A percentile compares a stretch with the other conserved stretches of the same genome.
Conservation (phyloP, 805 yeast species). For the Pichia rugopelliculosa region DNA sequence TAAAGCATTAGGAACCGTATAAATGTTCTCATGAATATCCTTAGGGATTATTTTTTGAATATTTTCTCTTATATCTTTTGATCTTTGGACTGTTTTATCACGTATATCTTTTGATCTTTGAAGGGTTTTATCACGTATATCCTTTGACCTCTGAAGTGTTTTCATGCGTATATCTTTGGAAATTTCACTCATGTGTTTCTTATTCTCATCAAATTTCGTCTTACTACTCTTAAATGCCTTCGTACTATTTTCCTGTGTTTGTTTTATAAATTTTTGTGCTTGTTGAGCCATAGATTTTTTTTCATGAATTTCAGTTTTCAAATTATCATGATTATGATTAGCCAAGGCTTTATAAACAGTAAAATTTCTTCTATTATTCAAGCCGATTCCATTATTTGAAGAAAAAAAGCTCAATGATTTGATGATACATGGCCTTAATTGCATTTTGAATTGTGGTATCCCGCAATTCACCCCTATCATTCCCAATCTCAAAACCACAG, state of each 20-base stretch:
- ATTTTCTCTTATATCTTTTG: constrained; percentile 20
- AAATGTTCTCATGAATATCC: constrained; percentile 49
- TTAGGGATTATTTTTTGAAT: constrained; percentile 26
- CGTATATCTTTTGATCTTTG: constrained; percentile 15
- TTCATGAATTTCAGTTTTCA: background rate
- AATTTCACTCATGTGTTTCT: constrained; percentile 4
- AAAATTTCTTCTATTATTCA: background rate
- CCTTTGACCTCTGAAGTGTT: constrained; percentile 16
- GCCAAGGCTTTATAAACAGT: background rate
- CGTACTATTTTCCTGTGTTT: constrained; percentile 8
- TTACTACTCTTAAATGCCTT: constrained; percentile 6
- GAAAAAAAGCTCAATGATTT: background rate
- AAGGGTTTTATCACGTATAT: constrained; percentile 15
- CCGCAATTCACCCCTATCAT: background rate
- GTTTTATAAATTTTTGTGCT: constrained; percentile 3
- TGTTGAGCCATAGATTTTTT: background rate
- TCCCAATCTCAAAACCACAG: background rate
- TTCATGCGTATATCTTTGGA: constrained; percentile 14
- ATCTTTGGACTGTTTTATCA: constrained; percentile 16
- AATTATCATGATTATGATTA: background rate
- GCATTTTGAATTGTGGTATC: background rate
- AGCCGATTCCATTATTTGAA: background rate
- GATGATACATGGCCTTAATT: background rate
- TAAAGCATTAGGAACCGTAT: constrained; percentile 80
- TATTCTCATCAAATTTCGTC: constrained; percentile 1